Percentiles rank a stretch among this genome's conserved stretches.
Conservation (phyloP, 2,329 filamentous ascomycete species). For the Madurella mycetomatis region DNA sequence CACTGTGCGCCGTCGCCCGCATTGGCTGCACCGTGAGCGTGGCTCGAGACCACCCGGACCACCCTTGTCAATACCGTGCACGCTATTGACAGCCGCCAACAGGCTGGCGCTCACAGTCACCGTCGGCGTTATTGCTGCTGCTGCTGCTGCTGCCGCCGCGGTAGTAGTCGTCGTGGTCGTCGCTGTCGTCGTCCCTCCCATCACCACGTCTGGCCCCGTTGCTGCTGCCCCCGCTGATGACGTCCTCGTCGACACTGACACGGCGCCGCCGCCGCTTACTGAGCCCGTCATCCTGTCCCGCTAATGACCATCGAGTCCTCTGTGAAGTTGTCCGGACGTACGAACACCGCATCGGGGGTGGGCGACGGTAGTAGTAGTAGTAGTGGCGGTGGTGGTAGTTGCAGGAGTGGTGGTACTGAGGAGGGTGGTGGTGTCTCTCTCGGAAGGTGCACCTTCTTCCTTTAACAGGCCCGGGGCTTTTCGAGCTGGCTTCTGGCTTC, state of each 20-base stretch:
- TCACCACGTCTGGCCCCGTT: constrained; percentile 13
- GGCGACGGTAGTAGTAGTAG: background rate
- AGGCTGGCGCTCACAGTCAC: constrained; percentile 12
- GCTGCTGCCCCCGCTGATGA: constrained; percentile 9
- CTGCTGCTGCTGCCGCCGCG: background rate
- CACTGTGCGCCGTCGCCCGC: constrained; percentile 24
- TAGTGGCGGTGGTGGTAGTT: background rate
- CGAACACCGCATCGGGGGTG: constrained; percentile 16
- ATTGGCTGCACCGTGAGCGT: constrained; percentile 25
- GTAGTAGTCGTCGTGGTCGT: constrained; percentile 7
- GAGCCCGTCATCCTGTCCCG: constrained; percentile 22
- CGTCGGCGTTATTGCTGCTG: background rate
- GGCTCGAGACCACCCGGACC: constrained; percentile 18
- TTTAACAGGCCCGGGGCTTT: constrained; percentile 9
- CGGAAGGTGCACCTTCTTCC: background rate
- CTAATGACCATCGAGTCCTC: constrained; percentile 21
- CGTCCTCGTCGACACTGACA: constrained; percentile 19
- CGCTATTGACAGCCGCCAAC: constrained; percentile 9
- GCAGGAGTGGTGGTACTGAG: no score
- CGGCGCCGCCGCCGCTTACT: constrained; percentile 18
- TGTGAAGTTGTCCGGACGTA: constrained; percentile 9
- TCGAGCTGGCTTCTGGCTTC: constrained; percentile 9
- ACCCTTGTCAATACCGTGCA: constrained; percentile 18
- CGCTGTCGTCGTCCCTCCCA: constrained; percentile 10
- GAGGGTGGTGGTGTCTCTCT: no score